Conservation (phyloP, 2,329 filamentous ascomycete genomes). For the Pyrenophora tritici-repentis region DNA sequence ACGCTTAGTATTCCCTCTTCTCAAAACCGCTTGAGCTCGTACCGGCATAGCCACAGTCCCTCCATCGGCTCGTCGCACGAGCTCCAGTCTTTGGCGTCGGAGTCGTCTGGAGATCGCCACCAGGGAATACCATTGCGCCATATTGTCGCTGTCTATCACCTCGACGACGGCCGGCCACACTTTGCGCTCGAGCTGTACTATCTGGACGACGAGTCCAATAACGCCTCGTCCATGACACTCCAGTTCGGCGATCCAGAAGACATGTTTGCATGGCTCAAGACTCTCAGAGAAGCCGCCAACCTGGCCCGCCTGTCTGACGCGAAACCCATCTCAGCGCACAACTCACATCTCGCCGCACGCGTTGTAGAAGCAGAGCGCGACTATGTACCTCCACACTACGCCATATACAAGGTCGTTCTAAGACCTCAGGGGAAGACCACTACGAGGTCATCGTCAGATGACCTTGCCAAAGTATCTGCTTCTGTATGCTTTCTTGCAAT, state of each 20-base stretch:
- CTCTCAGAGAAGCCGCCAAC: slow-evolving; percentile 64
- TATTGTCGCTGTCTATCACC: slow-evolving; percentile 68
- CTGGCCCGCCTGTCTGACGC: slow-evolving; percentile 59
- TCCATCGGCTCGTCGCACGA: slow-evolving; percentile 68
- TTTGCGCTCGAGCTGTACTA: slow-evolving; percentile 71
- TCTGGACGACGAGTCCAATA: slow-evolving; percentile 67
- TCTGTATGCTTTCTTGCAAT: slow-evolving; percentile 71
- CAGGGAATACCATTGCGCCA: slow-evolving; percentile 66
- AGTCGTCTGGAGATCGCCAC: slow-evolving; percentile 59
- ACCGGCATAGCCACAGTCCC: slow-evolving; percentile 61
- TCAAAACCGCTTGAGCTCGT: slow-evolving; percentile 49
- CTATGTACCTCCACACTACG: slow-evolving; percentile 70
- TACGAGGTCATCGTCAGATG: slow-evolving; percentile 65
- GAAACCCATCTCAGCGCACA: slow-evolving; percentile 60
- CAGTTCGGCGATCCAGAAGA: slow-evolving; percentile 69
- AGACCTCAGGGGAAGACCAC: slow-evolving; percentile 62
- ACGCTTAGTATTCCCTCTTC: slow-evolving; percentile 35
- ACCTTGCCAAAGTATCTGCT: slow-evolving; percentile 67
- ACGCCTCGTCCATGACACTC: slow-evolving; percentile 66
- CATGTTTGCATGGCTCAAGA: slow-evolving; percentile 67
- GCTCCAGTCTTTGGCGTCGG: slow-evolving; percentile 57
- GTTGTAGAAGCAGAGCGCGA: slow-evolving; percentile 69
- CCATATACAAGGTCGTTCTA: slow-evolving; percentile 71
- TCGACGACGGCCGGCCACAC: slow-evolving; percentile 69
- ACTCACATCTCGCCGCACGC: slow-evolving; percentile 66